Evolutionary conservation across 169 alveolate genomes (phyloP), one percentile per base, ranked within the genome.

Genomic region (Cryptosporidium felis): DNA sequence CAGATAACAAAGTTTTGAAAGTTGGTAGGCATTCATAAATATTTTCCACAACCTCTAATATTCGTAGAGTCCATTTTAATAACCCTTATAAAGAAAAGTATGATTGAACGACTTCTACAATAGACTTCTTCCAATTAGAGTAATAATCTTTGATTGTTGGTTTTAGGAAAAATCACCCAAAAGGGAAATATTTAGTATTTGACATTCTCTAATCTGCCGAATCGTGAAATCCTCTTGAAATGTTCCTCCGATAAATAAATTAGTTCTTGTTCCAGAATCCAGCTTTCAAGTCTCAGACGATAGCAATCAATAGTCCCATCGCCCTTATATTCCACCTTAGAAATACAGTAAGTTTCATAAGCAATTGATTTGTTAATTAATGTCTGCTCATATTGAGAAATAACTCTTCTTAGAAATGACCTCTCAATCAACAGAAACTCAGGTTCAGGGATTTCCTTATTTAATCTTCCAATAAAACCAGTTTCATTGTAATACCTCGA

Each of bases 221-320:
- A 65, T 45, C 61, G 23, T 44, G 81, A 65, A 18, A 65, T 18
- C 34, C 81, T 42, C 32, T 65, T 65, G 47, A 65, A 65, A 28
- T 65, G 60, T 18, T 65, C 81, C 44, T 65, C 81, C n/a, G 62
- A 42, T 1, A 65, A 10, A 28, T 41, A 65, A 1, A 42, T 3
- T 16, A 65, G 60, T n/a, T 65, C 81, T n/a, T 45, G 9, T 14
- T 65, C 81, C 9, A 65, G 45, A 4, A 65, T 8, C 81, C 81
- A 65, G 16, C 81, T 46, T 65, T 65, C 62, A 5, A 44, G 26
- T 32, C 60, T 65, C 45, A 65, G 23, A 32, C 26, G 34, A 42
- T 65, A 45, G 10, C 81, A 65, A 46, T 65, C 81, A 21, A 65
- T 36, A 44, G 45, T 46, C 5, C 30, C 12, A 5, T 46, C 36